Conservation (phyloP, 2,329 filamentous ascomycete species). For the Ophiocordyceps australis region DNA sequence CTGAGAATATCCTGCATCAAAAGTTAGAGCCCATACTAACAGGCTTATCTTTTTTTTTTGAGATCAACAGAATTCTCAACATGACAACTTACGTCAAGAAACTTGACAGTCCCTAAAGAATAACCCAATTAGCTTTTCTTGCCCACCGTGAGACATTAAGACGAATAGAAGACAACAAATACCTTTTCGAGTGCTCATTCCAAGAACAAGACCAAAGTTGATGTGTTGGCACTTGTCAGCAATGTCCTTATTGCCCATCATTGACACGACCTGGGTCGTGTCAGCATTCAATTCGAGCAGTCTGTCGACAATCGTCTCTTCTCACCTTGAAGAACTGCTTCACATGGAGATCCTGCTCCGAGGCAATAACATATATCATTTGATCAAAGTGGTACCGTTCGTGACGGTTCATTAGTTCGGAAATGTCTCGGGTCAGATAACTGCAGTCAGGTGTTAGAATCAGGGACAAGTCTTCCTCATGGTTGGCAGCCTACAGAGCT, state of each 20-base stretch:
- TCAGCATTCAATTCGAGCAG: background rate
- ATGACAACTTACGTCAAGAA: slow-evolving; percentile 2
- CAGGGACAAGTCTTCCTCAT: too few relatives aligned
- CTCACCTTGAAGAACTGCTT: slow-evolving; percentile 47
- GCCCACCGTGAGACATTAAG: too few relatives aligned
- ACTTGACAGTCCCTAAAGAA: slow-evolving; percentile 2
- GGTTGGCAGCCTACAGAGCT: slow-evolving; percentile 33
- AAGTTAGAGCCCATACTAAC: too few relatives aligned
- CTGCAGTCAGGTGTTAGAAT: slow-evolving; percentile 1
- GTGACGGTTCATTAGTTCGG: slow-evolving; percentile 48
- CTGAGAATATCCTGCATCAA: slow-evolving; percentile 7
- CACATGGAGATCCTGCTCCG: slow-evolving; percentile 54
- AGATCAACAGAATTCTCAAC: too few relatives aligned
- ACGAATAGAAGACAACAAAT: slow-evolving; percentile 18
- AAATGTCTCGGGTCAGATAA: slow-evolving; percentile 59
- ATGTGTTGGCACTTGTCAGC: slow-evolving; percentile 53
- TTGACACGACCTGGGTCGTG: slow-evolving; percentile 41
- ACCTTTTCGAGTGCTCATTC: slow-evolving; percentile 52
- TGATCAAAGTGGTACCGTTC: slow-evolving; percentile 52
- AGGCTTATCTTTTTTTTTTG: too few relatives aligned
- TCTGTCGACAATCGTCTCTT: too few relatives aligned
- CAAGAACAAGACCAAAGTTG: slow-evolving; percentile 57
- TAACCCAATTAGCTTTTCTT: too few relatives aligned
- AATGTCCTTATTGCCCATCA: slow-evolving; percentile 51
- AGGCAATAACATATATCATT: slow-evolving; percentile 64